phyloP scores from a whole-genome alignment of 192 early-diverging fungal genomes.

The Backusella macrospora region DNA sequence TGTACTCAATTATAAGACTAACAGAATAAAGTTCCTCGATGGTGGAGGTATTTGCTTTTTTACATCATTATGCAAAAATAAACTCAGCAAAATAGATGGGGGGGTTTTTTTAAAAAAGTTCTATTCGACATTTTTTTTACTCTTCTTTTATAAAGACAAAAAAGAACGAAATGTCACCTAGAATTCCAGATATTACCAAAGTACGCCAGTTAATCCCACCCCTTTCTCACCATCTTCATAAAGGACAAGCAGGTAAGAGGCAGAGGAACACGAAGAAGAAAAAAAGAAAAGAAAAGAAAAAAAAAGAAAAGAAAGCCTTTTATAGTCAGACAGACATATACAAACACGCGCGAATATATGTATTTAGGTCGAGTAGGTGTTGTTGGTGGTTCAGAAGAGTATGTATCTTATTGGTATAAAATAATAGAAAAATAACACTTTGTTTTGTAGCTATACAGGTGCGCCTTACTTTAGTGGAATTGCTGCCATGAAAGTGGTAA shows the following conservation, averaged over 20 bases:
- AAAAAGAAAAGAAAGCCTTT: background rate
- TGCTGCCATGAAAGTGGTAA: conserved; percentile 69
- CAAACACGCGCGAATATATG: background rate
- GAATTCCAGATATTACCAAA: conserved; percentile 34
- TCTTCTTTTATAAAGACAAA: background rate
- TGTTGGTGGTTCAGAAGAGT: conserved; percentile 88
- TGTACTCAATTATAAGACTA: too few species aligned
- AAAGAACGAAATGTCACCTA: conserved; percentile 20
- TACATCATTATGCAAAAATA: background rate
- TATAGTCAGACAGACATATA: background rate
- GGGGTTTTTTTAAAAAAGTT: background rate
- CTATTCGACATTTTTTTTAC: background rate
- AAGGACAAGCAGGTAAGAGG: conserved; percentile 77
- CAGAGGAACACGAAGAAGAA: background rate
- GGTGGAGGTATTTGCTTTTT: too few species aligned
- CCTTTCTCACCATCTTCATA: conserved; percentile 62
- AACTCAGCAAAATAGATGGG: background rate
- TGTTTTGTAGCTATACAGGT: conserved; percentile 72
- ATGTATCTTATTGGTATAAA: conserved; percentile 13
- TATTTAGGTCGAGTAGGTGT: conserved; percentile 69
- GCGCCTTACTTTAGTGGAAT: conserved; percentile 91
- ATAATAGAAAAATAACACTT: background rate
- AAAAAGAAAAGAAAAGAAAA: background rate
- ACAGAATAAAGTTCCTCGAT: too few species aligned
- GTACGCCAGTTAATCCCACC: conserved; percentile 60